Evolutionary conservation across 2,329 filamentous ascomycete genomes (phyloP).

Genomic region (Hortaea werneckii): DNA sequence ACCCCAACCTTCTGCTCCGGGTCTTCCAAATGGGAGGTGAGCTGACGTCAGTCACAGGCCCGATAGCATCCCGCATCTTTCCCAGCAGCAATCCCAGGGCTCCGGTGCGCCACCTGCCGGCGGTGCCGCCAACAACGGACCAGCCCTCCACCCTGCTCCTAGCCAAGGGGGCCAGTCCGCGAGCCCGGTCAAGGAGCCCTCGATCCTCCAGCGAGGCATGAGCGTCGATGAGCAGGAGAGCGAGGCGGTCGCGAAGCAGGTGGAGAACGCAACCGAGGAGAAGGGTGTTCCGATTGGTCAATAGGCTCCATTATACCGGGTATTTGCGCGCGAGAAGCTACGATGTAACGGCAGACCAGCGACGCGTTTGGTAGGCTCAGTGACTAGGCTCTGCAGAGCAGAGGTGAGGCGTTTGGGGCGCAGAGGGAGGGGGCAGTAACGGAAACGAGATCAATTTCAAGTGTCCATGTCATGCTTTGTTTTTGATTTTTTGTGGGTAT

Average conservation of each 20-base stretch:
- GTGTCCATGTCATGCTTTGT: no score
- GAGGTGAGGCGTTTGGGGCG: neutral
- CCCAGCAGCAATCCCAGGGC: conserved; percentile 17
- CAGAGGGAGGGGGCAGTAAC: no score
- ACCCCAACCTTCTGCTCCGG: conserved; percentile 1
- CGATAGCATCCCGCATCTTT: conserved; percentile 30
- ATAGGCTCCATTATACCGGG: conserved; percentile 26
- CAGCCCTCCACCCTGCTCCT: conserved; percentile 33
- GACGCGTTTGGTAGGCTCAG: neutral
- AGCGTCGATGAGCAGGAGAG: conserved; percentile 52
- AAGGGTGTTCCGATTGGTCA: conserved; percentile 13
- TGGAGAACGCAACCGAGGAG: conserved; percentile 13
- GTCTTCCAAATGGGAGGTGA: conserved; percentile 10
- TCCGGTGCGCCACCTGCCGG: conserved; percentile 11
- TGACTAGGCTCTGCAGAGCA: neutral
- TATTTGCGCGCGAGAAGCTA: conserved; percentile 15
- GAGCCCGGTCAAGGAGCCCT: conserved; percentile 84
- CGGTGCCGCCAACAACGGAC: conserved; percentile 9
- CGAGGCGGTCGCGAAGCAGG: conserved; percentile 16
- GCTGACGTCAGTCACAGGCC: conserved; percentile 18
- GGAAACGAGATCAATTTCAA: no score
- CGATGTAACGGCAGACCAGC: neutral
- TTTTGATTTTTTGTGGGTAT: neutral
- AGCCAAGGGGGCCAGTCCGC: conserved; percentile 48
- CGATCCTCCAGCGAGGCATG: conserved; percentile 73